These are phyloP conservation scores for Aureobasidium namibiae DNA, from an alignment of 2,329 filamentous ascomycete species.

Conservation along the genomic window DNA sequence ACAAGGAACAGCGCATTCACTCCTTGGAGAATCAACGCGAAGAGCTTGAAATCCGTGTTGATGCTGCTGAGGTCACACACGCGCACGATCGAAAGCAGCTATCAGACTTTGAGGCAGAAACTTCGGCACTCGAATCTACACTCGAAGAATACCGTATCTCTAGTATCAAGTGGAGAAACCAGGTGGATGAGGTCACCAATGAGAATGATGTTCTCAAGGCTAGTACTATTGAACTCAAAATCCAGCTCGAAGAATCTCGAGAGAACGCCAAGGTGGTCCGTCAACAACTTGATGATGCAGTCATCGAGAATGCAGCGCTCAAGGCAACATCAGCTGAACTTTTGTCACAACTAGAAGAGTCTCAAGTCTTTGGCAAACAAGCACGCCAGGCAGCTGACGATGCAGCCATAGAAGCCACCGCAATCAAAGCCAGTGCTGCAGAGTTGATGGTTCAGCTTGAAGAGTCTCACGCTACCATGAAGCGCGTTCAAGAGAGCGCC, in stretches of 20 bases:
- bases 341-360: not conserved
- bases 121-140: conserved; percentile 52
- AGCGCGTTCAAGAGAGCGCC: not conserved
- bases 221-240: conserved; percentile 10
- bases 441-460: conserved; percentile 4
- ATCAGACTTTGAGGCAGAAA: conserved; percentile 46
- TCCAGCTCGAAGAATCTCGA: not conserved
- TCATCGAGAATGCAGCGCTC: not conserved
- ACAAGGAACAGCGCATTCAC: conserved; percentile 35
- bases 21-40: conserved; percentile 36
- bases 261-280: not conserved
- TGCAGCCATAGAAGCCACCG: conserved; percentile 7
- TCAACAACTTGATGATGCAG: not conserved
- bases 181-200: conserved; percentile 47
- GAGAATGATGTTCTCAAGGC: conserved; percentile 67
- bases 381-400: conserved; percentile 9
- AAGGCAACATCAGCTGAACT: not conserved
- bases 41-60: conserved; percentile 30
- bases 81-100: conserved; percentile 18
- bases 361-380: not conserved
- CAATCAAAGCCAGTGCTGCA: conserved; percentile 7
- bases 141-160: conserved; percentile 57
- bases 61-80: conserved; percentile 26
- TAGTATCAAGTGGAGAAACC: conserved; percentile 50
- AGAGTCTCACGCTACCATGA: not conserved